These are phyloP conservation scores for Podochytrium sp. DNA, from an alignment of 192 early-diverging fungal genomes.

Conservation along the genomic window DNA sequence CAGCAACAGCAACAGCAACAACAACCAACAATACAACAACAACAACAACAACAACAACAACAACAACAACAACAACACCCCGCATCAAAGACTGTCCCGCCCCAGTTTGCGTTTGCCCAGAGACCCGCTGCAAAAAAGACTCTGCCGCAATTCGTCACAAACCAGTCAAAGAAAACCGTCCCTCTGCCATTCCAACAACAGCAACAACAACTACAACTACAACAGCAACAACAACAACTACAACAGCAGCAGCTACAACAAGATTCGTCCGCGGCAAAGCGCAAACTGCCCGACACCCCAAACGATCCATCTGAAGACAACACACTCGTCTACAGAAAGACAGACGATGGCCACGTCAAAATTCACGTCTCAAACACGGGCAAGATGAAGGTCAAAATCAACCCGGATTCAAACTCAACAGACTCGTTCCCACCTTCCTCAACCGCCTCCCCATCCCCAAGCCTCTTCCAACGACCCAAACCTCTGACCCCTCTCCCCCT, in stretches of 20 bases:
- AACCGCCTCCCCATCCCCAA: too few species aligned
- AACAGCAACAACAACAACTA: neutral
- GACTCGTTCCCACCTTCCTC: neutral
- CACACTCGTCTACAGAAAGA: conserved; percentile 19
- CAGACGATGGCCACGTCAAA: conserved; percentile 34
- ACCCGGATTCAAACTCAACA: neutral
- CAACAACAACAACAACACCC: neutral
- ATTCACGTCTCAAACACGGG: conserved; percentile 31
- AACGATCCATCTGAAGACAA: neutral
- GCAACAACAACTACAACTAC: neutral
- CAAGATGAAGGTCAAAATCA: conserved; percentile 39
- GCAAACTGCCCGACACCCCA: neutral
- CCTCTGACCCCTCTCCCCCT: neutral
- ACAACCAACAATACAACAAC: neutral
- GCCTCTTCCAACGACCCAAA: too few species aligned
- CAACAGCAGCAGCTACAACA: neutral
- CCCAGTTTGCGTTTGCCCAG: neutral
- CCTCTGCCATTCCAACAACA: too few species aligned
- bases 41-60: neutral
- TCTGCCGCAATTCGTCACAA: neutral
- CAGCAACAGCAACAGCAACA: neutral
- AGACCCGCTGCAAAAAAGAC: neutral
- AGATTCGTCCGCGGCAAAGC: neutral
- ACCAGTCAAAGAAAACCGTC: too few species aligned
- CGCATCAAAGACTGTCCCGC: neutral